Evolutionary conservation across 345 rosid species (phyloP).

Genomic region (Gossypium mustelinum): DNA sequence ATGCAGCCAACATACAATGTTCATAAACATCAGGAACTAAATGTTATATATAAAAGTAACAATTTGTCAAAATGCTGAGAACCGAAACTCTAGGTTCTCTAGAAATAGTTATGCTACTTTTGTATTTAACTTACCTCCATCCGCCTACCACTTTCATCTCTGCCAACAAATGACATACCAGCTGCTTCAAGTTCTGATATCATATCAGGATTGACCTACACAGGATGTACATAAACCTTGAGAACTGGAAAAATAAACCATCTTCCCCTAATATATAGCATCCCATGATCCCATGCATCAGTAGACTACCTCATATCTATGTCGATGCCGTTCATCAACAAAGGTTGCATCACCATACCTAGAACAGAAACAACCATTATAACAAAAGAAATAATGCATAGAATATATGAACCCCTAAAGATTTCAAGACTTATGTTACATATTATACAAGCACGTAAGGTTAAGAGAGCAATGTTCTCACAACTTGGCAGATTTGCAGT

Average conservation of each 20-base stretch:
- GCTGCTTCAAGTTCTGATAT: constrained; percentile 57
- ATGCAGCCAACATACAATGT: constrained; percentile 24
- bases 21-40: constrained; percentile 6
- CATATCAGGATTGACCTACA: constrained; percentile 75
- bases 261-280: not conserved
- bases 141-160: constrained; percentile 63
- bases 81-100: not conserved
- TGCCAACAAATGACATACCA: constrained; percentile 73
- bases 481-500: constrained; percentile 75
- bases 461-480: constrained; percentile 27
- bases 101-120: not conserved
- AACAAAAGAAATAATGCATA: not conserved
- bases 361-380: not conserved
- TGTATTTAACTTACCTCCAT: constrained; percentile 57
- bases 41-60: not conserved
- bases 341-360: constrained; percentile 65
- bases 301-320: constrained; percentile 63
- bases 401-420: constrained; percentile 8
- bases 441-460: constrained; percentile 1
- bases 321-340: constrained; percentile 77
- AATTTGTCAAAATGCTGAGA: not conserved
- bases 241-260: constrained; percentile 6
- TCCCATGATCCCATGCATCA: not conserved
- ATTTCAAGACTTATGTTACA: constrained; percentile 3
- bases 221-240: constrained; percentile 2